Conservation (phyloP, 2,329 filamentous ascomycete genomes). For the Catunica adiposa region DNA sequence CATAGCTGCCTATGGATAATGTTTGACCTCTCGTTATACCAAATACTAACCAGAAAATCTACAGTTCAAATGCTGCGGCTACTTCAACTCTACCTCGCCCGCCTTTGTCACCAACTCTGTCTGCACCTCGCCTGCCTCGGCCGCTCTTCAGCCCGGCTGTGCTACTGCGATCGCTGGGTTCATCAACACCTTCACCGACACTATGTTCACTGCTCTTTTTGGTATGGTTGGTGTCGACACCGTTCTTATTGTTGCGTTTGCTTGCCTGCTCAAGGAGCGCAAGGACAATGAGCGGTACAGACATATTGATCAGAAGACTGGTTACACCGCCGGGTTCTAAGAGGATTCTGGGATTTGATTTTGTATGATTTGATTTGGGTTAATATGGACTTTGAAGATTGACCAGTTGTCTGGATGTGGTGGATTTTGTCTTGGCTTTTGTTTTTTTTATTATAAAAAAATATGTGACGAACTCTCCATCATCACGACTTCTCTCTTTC, state of each 20-base stretch:
- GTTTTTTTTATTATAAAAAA: not conserved
- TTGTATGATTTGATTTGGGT: not conserved
- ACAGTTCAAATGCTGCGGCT: conserved; percentile 69
- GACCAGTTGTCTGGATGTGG: no score
- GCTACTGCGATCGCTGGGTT: conserved; percentile 49
- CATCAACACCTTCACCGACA: conserved; percentile 54
- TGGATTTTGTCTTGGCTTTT: not conserved
- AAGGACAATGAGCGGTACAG: conserved; percentile 65
- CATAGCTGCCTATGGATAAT: no score
- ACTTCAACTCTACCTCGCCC: conserved; percentile 53
- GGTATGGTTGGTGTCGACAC: conserved; percentile 59
- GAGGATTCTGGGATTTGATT: not conserved
- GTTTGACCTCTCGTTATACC: no score
- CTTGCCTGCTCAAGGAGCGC: conserved; percentile 64
- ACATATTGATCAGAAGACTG: conserved; percentile 66
- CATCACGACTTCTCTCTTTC: not conserved
- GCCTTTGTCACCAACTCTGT: conserved; percentile 52
- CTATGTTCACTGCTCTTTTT: conserved; percentile 65
- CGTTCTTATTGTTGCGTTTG: conserved; percentile 51
- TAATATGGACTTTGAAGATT: not conserved
- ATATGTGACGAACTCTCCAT: not conserved
- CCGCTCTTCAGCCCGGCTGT: conserved; percentile 54
- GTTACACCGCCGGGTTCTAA: conserved; percentile 31
- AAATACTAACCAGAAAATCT: not conserved
- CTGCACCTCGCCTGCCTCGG: conserved; percentile 54